phyloP scores from a whole-genome alignment of 1,284 basidiomycete species.

The Athelia sp. region DNA sequence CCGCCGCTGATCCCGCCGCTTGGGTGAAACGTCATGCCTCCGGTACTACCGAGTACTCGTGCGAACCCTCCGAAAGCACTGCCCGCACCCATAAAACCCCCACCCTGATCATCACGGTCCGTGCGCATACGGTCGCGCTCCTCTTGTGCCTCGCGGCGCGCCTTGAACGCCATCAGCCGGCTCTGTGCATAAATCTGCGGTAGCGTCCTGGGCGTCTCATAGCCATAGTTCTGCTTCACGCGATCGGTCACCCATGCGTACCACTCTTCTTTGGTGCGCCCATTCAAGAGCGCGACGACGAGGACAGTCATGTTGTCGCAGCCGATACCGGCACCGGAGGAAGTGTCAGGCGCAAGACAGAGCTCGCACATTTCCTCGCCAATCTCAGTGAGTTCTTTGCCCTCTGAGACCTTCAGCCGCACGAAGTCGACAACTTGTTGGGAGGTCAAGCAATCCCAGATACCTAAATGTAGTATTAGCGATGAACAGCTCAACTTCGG shows the following conservation, averaged over 20 bases:
- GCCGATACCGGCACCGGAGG: constrained; percentile 88
- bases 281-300: constrained; percentile 85
- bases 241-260: constrained; percentile 87
- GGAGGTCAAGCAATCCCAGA: constrained; percentile 96
- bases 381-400: constrained; percentile 77
- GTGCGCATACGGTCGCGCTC: constrained; percentile 50
- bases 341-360: constrained; percentile 92
- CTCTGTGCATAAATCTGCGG: constrained; percentile 66
- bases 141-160: constrained; percentile 47
- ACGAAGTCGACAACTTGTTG: constrained; percentile 93
- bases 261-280: constrained; percentile 90
- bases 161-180: constrained; percentile 55
- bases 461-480: constrained; percentile 51
- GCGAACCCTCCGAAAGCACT: constrained; percentile 34
- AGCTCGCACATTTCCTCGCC: constrained; percentile 90
- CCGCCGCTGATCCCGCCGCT: constrained; percentile 44
- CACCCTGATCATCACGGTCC: constrained; percentile 21
- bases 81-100: constrained; percentile 20
- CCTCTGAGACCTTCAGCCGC: constrained; percentile 78
- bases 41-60: constrained; percentile 41
- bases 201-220: constrained; percentile 61
- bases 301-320: constrained; percentile 99
- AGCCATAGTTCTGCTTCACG: constrained; percentile 71
- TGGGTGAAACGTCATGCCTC: constrained; percentile 55
- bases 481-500: constrained; percentile 8